phyloP scores from a whole-genome alignment of 164 flowering plant species.

The Berberis vulgaris region DNA sequence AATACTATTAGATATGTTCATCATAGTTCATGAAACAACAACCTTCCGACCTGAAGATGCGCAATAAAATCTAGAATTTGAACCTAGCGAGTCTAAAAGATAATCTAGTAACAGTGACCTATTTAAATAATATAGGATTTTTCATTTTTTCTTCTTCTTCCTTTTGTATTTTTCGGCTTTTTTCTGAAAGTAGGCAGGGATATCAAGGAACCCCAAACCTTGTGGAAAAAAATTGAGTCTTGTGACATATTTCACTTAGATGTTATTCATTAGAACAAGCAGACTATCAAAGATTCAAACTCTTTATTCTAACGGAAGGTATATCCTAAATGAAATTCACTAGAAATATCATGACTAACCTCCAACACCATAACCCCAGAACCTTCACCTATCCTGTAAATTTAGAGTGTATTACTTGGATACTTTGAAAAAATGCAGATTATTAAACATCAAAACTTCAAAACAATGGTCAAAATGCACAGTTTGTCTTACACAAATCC shows the following conservation, averaged over 20 bases:
- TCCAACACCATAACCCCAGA: constrained; percentile 86
- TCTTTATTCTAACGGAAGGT: no score
- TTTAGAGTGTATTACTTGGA: constrained; percentile 12
- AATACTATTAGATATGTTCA: neutral
- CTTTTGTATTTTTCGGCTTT: no score
- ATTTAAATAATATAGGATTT: no score
- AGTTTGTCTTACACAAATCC: constrained; percentile 77
- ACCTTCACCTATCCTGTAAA: constrained; percentile 91
- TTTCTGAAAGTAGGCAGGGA: no score
- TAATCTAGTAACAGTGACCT: no score
- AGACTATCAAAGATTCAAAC: no score
- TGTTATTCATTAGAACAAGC: neutral
- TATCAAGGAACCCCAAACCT: no score
- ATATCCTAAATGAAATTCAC: no score
- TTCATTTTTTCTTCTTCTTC: no score
- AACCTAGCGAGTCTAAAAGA: no score
- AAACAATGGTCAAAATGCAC: neutral
- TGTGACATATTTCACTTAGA: neutral
- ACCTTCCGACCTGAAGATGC: neutral
- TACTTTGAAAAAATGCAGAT: constrained; percentile 4
- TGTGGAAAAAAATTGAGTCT: no score
- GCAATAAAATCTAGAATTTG: neutral
- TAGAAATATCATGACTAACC: constrained; percentile 37
- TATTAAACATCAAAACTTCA: constrained; percentile 2
- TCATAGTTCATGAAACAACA: neutral